Base-by-base conservation (phyloP, 2,329 filamentous ascomycete species). In the Microthyrium microscopicum region DNA sequence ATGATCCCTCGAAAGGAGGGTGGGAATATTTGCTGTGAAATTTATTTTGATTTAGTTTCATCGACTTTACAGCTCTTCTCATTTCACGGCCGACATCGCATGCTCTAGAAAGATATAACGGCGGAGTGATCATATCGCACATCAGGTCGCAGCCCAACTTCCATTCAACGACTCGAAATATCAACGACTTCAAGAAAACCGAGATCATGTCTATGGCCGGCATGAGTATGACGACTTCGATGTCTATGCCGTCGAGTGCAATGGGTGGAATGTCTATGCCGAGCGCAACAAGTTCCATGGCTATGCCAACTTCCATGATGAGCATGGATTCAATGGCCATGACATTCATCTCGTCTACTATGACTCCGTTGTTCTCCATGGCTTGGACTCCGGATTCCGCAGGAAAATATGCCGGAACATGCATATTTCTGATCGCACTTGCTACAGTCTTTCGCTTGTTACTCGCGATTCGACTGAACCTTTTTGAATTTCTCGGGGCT, bases 401-500 rank as follows among this genome's bases (percentile, higher is more conserved):
- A 5, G 81, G 77, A 45, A 60, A 68, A 39, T 95, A 94, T 55
- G 82, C 82, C 2, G 87, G 73, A 35, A 91, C 83, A 18, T 92
- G 87, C 62, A 80, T 94, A 53, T 94, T 94, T 58, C 68, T 94
- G 38, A 74, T 93, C 50, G 46, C 78, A 29, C 73, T 95, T 34
- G 74, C 75, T 39, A 62, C 75, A 38, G 47, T 77, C 36, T 73
- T 77, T 48, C 78, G 85, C 32, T 57, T 63, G 13, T 61, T 93
- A n/a, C 59, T 87, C 31, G 84, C 84, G 20, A 26, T 34, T 12
- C 24, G 32, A 6, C 15, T 43, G 13, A 47, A 34, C 17, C 17
- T 34, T 24, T 34, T 34, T 16, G 15, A 34, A 21, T 16, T 29
- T 13, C 13, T 47, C 18, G 39, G 28, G 5, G 27, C 25, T 12